phyloP scores from a whole-genome alignment of 2,329 filamentous ascomycete genomes.

The Fusarium ambrosium region DNA sequence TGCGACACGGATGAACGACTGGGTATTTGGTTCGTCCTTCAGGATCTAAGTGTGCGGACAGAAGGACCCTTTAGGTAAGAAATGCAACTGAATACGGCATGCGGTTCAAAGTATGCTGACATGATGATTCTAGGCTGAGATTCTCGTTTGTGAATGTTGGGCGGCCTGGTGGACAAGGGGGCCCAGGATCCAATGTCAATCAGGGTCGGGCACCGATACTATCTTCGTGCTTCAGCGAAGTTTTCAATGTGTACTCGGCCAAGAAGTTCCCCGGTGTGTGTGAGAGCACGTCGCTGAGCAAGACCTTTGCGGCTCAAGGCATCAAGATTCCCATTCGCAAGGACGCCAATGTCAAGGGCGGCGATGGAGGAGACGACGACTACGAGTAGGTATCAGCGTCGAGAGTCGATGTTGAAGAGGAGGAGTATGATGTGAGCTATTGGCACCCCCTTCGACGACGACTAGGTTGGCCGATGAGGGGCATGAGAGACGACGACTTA shows the following conservation, averaged over 20 bases:
- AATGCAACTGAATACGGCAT: not conserved
- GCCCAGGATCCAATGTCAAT: constrained; percentile 69
- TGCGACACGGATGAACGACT: constrained; percentile 83
- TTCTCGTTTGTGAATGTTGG: constrained; percentile 90
- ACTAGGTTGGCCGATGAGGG: not conserved
- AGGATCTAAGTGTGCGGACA: constrained; percentile 93
- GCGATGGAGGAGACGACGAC: constrained; percentile 67
- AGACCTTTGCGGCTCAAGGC: constrained; percentile 91
- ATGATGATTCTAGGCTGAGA: constrained; percentile 61
- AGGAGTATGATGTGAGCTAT: not conserved
- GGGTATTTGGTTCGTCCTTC: constrained; percentile 96
- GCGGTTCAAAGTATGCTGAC: constrained; percentile 30
- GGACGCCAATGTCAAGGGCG: constrained; percentile 73
- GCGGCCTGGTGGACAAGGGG: constrained; percentile 55
- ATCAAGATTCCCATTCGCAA: constrained; percentile 98
- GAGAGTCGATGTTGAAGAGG: not conserved
- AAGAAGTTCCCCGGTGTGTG: constrained; percentile 99
- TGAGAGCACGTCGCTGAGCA: constrained; percentile 91
- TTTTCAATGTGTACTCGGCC: constrained; percentile 93
- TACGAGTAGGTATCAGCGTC: constrained; percentile 44
- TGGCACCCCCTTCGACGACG: not conserved
- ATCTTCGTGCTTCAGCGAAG: constrained; percentile 86
- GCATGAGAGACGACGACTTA: not conserved
- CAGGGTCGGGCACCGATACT: constrained; percentile 84
- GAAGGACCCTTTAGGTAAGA: constrained; percentile 89